A percentile compares a stretch with the other conserved stretches of the same genome.
These are phyloP conservation scores for Mikania micrantha DNA, from an alignment of 129 eudicot species.

Conservation along the genomic window DNA sequence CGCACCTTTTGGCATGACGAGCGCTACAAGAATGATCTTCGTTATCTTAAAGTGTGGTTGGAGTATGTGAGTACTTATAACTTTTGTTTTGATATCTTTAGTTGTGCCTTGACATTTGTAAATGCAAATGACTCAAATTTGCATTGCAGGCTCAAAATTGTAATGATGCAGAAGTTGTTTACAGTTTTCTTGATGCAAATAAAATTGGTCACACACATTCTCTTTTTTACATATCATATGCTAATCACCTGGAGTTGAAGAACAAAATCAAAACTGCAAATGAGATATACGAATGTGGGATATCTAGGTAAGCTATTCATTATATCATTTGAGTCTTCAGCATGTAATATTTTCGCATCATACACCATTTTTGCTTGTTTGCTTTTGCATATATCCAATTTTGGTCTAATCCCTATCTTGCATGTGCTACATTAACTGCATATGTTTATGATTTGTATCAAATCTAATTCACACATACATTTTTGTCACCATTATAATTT, in stretches of 20 bases:
- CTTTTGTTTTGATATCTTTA: neutral
- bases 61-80: constrained; percentile 61
- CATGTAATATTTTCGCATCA: neutral
- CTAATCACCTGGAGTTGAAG: constrained; percentile 71
- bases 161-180: constrained; percentile 81
- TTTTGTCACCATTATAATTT: constrained; percentile 2
- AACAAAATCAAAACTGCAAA: constrained; percentile 68
- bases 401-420: too few species aligned
- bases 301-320: constrained; percentile 48
- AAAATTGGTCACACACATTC: constrained; percentile 73
- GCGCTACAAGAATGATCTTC: constrained; percentile 74
- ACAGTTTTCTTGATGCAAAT: constrained; percentile 69
- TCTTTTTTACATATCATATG: constrained; percentile 69
- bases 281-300: constrained; percentile 67
- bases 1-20: constrained; percentile 87
- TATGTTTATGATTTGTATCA: neutral
- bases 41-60: constrained; percentile 91
- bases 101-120: neutral
- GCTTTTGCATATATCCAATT: neutral
- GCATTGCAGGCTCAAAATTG: constrained; percentile 79
- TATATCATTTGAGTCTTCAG: neutral
- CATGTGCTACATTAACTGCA: neutral
- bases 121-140: neutral
- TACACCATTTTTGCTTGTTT: neutral
- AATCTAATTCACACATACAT: neutral